Percentiles rank a stretch among this genome's conserved stretches.
phyloP scores from a whole-genome alignment of 1,139 yeast species.

The Geotrichum siamense region DNA sequence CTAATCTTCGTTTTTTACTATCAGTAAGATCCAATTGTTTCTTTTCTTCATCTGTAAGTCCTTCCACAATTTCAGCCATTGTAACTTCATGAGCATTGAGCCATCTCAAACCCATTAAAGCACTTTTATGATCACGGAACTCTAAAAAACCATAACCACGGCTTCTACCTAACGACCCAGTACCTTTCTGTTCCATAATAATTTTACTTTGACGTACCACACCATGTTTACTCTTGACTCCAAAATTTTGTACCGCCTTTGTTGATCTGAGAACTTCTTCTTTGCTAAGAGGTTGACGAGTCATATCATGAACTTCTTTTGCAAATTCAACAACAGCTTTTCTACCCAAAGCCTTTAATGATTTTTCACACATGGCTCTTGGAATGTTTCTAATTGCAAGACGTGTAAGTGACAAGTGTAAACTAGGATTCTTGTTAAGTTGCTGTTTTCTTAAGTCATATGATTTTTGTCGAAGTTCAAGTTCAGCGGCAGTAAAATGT shows the following conservation, averaged over 20 bases:
- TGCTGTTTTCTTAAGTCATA: constrained; percentile 83
- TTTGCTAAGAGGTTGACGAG: constrained; percentile 78
- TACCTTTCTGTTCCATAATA: constrained; percentile 82
- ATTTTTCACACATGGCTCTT: constrained; percentile 80
- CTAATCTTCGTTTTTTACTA: constrained; percentile 59
- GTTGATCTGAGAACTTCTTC: constrained; percentile 82
- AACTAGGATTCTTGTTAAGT: constrained; percentile 78
- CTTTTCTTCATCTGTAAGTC: constrained; percentile 61
- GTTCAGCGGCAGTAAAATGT: constrained; percentile 58
- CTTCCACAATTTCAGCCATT: constrained; percentile 60
- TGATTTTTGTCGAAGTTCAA: constrained; percentile 85
- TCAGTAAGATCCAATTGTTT: constrained; percentile 44
- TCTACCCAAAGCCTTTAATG: constrained; percentile 86
- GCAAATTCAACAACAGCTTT: constrained; percentile 95
- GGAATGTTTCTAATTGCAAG: constrained; percentile 91
- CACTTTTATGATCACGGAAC: constrained; percentile 84
- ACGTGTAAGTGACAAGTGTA: constrained; percentile 87
- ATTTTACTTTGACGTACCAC: constrained; percentile 91
- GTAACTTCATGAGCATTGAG: constrained; percentile 87
- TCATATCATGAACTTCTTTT: constrained; percentile 69
- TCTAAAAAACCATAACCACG: constrained; percentile 97
- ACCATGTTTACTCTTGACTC: constrained; percentile 66
- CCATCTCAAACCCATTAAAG: constrained; percentile 96
- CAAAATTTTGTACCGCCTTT: constrained; percentile 53
- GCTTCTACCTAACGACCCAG: constrained; percentile 82